Conservation (phyloP, 2,329 filamentous ascomycete species). For the Hypoxylon sp. region DNA sequence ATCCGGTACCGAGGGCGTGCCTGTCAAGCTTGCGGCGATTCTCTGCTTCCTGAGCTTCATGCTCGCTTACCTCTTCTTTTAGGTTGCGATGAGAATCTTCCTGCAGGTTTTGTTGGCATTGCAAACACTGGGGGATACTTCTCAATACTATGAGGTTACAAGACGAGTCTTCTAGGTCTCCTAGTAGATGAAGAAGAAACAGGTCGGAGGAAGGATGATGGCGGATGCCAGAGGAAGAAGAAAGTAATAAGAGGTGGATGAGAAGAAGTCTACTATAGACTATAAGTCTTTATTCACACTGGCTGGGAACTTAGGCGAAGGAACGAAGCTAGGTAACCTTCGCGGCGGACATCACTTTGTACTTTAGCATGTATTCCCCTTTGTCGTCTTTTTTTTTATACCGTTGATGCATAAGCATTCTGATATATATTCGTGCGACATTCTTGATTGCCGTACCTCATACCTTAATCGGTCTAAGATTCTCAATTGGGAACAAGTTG, state of each 20-base stretch:
- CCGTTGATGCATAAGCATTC: conserved; percentile 24
- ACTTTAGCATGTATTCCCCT: conserved; percentile 40
- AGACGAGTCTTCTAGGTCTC: conserved; percentile 5
- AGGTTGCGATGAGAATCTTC: conserved; percentile 43
- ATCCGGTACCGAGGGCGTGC: conserved; percentile 77
- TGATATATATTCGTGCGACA: conserved; percentile 32
- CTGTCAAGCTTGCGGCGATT: conserved; percentile 83
- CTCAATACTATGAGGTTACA: conserved; percentile 2
- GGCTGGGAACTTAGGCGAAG: conserved; percentile 22
- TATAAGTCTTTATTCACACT: conserved; percentile 1
- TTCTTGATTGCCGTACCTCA: conserved; percentile 11
- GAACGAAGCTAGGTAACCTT: conserved; percentile 25
- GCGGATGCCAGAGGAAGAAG: conserved; percentile 13
- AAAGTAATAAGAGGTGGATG: conserved; percentile 19
- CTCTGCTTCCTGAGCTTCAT: conserved; percentile 91
- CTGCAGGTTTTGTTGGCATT: conserved; percentile 18
- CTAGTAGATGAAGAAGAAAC: conserved; percentile 8
- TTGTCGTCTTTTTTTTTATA: conserved; percentile 31
- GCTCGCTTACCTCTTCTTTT: conserved; percentile 97
- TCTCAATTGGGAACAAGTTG: not conserved
- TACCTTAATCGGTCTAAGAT: conserved; percentile 16
- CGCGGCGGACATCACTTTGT: conserved; percentile 28
- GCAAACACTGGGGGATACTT: conserved; percentile 6
- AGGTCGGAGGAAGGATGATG: conserved; percentile 2
- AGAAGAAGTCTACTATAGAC: not conserved